Base-by-base conservation (phyloP, 2,329 filamentous ascomycete species). In the Phaeosphaeria sp. region DNA sequence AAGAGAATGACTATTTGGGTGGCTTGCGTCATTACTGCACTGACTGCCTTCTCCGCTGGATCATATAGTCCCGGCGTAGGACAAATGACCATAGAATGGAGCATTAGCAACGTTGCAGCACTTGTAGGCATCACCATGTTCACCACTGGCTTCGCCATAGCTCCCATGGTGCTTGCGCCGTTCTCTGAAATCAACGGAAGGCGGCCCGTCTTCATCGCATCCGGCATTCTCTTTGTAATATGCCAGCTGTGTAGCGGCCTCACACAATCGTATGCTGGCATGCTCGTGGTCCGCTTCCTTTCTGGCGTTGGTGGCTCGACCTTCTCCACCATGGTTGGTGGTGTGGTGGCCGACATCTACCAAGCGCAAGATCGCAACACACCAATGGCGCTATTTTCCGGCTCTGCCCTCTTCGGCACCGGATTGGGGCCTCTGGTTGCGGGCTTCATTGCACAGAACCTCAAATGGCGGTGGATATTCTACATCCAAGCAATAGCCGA, bases 301-400 rank as follows among this genome's bases (percentile, higher is more conserved):
- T 85, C 88, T 9, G 93, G 93, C 1, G 86, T 88, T n/a, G 91
- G 91, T 6, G 89, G 87, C 6, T 92, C 89, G 49, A 87, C 85
- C 0, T 96, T 96, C 72, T 92, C 90, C 45, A 95, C 92, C 21
- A 93, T 97, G 84, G 90, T 96, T 0, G 93, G 93, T n/a, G 93
- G 93, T 3, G 91, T 97, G 3, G 89, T 97, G 42, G 90, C 90
- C 50, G 93, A 97, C 71, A 86, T 97, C 57, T 97, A 93, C 79
- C 86, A 89, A 48, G 87, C 91, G 9, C 80, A 91, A 57, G 88
- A 91, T 45, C 84, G 94, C 33, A 97, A 97, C 68, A 92, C 90
- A 0, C 91, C 93, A 0, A 97, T 97, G 94, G 89, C 92, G 0
- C 74, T 96, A 0, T 97, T 96, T 75, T 90, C 90, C n/a, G 91